Base-by-base conservation (phyloP, 768 basidiomycete genomes). In the Gymnopilus junonius region DNA sequence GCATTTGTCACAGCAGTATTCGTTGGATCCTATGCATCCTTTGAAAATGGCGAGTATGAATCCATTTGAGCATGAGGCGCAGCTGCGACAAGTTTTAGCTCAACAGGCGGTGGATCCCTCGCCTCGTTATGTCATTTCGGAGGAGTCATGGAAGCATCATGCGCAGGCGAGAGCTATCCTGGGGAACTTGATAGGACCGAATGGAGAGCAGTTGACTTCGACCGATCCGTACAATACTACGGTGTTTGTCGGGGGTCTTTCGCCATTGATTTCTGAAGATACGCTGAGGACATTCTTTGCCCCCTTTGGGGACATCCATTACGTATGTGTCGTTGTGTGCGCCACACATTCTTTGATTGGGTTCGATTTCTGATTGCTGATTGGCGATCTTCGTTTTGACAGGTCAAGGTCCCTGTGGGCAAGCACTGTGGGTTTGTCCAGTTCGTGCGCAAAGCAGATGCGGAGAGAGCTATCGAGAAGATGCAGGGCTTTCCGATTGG, bases 381-480 rank as follows among this genome's bases (percentile, higher is more conserved):
- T 70, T 17, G 57, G 27, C 61, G 72, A 42, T 69, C 46, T n/a
- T 4, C 62, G 31, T 25, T 59, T 65, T 45, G 35, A 42, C 67
- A 94, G 93, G 95, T 97, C 72, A 97, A 96, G 76, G 95, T 97
- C n/a, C 95, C 95, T 11, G 90, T 93, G 45, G 94, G 94, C 55
- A 97, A 97, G 71, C 93, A 95, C 66, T 97, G 95, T 69, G 95
- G 95, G 1, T 97, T 97, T 70, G 95, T 97, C 46, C 95, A 97
- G 77, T 97, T 94, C 70, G 92, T 97, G 27, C 85, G 89, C 66
- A 95, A 97, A 76, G 87, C 86, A 10, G 95, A 97, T 75, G 95
- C 95, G 11, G 94, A 96, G 75, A 83, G 86, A 37, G 94, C 95
- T 8, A 97, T 97, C 64, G 92, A 95, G 77, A 94, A 93, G 77